Conservation (phyloP, 495 filamentous ascomycete genomes). For the Penicillium robsamsonii region DNA sequence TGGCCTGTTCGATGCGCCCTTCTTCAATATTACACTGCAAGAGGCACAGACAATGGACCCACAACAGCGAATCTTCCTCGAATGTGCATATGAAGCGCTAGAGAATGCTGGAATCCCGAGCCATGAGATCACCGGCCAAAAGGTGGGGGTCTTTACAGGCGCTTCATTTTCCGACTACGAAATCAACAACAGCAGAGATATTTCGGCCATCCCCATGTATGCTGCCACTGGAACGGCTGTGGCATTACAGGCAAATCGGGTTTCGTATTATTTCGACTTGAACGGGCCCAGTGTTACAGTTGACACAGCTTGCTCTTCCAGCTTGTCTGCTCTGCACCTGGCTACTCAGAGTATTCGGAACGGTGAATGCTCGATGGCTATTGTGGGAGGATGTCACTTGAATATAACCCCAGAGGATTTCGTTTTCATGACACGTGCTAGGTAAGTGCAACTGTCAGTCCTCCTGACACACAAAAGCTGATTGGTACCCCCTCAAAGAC, state of each 20-base stretch:
- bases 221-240: slow-evolving; percentile 46
- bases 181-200: slow-evolving; percentile 39
- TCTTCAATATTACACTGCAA: slow-evolving; percentile 47
- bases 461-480: background rate
- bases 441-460: slow-evolving; percentile 10
- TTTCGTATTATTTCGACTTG: slow-evolving; percentile 47
- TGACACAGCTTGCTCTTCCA: slow-evolving; percentile 53
- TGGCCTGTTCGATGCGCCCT: slow-evolving; percentile 54
- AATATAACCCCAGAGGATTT: slow-evolving; percentile 34
- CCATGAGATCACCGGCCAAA: slow-evolving; percentile 40
- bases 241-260: slow-evolving; percentile 43
- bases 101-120: slow-evolving; percentile 47
- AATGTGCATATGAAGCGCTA: slow-evolving; percentile 46
- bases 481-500: background rate
- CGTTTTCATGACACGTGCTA: slow-evolving; percentile 26
- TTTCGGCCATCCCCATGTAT: slow-evolving; percentile 41
- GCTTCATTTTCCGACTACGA: slow-evolving; percentile 46
- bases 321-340: slow-evolving; percentile 50
- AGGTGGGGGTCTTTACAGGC: slow-evolving; percentile 49
- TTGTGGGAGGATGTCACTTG: slow-evolving; percentile 42
- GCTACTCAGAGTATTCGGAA: slow-evolving; percentile 46
- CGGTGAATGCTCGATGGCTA: slow-evolving; percentile 43
- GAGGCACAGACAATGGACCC: slow-evolving; percentile 50
- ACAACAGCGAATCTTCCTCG: slow-evolving; percentile 47
- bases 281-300: slow-evolving; percentile 43